A percentile compares a stretch with the other conserved stretches of the same genome.
These are phyloP conservation scores for Stagonosporopsis cucurbitacearum DNA, from an alignment of 2,329 filamentous ascomycete genomes.

Conservation along the genomic window DNA sequence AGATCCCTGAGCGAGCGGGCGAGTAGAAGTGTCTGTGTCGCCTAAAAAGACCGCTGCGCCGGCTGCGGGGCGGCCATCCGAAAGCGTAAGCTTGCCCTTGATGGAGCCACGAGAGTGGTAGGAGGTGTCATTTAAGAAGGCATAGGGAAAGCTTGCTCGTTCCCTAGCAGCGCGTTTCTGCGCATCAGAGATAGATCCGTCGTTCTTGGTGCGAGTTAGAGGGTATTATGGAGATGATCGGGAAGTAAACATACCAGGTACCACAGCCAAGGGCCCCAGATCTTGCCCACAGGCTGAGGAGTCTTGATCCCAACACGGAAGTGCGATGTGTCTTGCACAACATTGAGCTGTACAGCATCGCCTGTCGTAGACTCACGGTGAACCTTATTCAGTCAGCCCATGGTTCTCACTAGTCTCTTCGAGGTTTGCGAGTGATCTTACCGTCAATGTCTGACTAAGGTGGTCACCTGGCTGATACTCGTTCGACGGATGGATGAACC, in stretches of 20 bases:
- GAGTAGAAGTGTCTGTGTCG: constrained; percentile 50
- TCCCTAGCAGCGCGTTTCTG: constrained; percentile 46
- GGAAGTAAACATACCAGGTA: constrained; percentile 24
- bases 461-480: constrained; percentile 53
- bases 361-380: constrained; percentile 56
- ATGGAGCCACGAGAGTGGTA: constrained; percentile 55
- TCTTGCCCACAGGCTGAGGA: constrained; percentile 36
- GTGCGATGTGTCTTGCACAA: constrained; percentile 55
- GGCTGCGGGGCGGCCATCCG: constrained; percentile 54
- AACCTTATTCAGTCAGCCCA: constrained; percentile 30
- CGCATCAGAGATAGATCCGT: constrained; percentile 53
- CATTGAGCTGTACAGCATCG: constrained; percentile 57
- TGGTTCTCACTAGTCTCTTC: background rate
- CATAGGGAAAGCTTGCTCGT: constrained; percentile 52
- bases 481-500: constrained; percentile 52
- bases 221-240: background rate
- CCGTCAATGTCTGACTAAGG: constrained; percentile 56
- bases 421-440: background rate
- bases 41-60: constrained; percentile 57
- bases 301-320: constrained; percentile 24
- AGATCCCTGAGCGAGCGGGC: constrained; percentile 53
- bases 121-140: constrained; percentile 50
- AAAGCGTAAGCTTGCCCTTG: constrained; percentile 50
- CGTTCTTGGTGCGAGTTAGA: constrained; percentile 42
- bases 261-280: constrained; percentile 38